phyloP scores from a whole-genome alignment of 1,139 yeast species.

The Blastobotrys aristatus region DNA sequence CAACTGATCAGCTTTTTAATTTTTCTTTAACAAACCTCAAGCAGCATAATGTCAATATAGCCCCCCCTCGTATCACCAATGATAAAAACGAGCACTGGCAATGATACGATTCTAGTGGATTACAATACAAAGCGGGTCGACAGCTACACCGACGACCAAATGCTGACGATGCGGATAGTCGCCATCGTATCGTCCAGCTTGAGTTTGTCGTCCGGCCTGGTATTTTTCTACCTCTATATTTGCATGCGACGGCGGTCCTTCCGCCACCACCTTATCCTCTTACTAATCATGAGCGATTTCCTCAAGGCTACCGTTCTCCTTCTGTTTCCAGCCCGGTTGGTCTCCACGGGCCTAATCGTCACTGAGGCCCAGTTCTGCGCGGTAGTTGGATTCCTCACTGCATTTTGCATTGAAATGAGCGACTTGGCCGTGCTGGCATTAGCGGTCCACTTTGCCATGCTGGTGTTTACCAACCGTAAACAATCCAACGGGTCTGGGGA shows the following conservation, averaged over 20 bases:
- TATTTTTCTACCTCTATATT: conserved; percentile 31
- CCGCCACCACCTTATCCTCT: conserved; percentile 48
- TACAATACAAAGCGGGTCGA: conserved; percentile 18
- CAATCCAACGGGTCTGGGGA: conserved; percentile 41
- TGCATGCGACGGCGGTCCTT: conserved; percentile 29
- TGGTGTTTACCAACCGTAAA: conserved; percentile 46
- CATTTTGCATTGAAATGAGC: conserved; percentile 79
- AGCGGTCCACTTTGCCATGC: conserved; percentile 75
- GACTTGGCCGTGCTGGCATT: conserved; percentile 79
- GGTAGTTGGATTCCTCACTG: conserved; percentile 80
- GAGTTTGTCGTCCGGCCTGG: conserved; percentile 31
- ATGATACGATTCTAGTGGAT: not conserved
- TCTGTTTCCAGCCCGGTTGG: conserved; percentile 63
- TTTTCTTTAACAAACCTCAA: no score
- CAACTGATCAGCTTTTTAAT: no score
- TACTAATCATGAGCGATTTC: conserved; percentile 65
- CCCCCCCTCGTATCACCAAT: no score
- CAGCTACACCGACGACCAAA: conserved; percentile 25
- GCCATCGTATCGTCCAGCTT: conserved; percentile 31
- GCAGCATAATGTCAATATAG: no score
- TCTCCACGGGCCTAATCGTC: conserved; percentile 45
- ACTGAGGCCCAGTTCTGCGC: conserved; percentile 47
- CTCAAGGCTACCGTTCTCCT: conserved; percentile 67
- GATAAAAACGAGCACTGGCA: no score
- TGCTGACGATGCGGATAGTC: conserved; percentile 25